Evolutionary conservation across 1,284 basidiomycete genomes (phyloP).

Genomic region (Ceratobasidium sp.): DNA sequence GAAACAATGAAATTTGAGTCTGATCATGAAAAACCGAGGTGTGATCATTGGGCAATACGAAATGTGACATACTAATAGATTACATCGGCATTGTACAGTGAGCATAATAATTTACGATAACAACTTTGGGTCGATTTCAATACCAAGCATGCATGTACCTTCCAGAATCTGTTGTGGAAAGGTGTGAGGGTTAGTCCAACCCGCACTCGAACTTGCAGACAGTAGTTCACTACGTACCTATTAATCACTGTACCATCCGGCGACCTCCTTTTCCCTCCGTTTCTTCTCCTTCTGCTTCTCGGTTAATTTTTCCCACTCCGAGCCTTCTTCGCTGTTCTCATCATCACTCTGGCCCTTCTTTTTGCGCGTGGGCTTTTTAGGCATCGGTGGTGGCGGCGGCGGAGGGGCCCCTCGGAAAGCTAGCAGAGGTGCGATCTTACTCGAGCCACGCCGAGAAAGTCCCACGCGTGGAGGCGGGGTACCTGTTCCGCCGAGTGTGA

Average conservation of each 20-base stretch:
- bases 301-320: conserved; percentile 41
- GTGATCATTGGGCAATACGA: background rate
- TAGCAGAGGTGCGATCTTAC: conserved; percentile 40
- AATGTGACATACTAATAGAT: conserved; percentile 18
- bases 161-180: background rate
- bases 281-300: conserved; percentile 45
- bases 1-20: background rate
- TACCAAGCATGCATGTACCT: background rate
- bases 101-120: conserved; percentile 32
- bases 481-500: conserved; percentile 25
- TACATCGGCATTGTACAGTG: conserved; percentile 22
- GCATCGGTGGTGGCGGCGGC: conserved; percentile 40
- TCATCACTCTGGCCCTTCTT: conserved; percentile 37
- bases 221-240: background rate
- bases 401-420: conserved; percentile 35
- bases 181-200: background rate
- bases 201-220: background rate
- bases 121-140: background rate
- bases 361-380: conserved; percentile 40
- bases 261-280: conserved; percentile 38
- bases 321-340: conserved; percentile 38
- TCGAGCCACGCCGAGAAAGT: conserved; percentile 41
- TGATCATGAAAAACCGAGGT: background rate
- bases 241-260: conserved; percentile 40
- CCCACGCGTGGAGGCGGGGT: conserved; percentile 38